Evolutionary conservation across 345 rosid genomes (phyloP), one percentile per base, ranked within the genome.

Genomic region (Noccaea bulbosa): DNA sequence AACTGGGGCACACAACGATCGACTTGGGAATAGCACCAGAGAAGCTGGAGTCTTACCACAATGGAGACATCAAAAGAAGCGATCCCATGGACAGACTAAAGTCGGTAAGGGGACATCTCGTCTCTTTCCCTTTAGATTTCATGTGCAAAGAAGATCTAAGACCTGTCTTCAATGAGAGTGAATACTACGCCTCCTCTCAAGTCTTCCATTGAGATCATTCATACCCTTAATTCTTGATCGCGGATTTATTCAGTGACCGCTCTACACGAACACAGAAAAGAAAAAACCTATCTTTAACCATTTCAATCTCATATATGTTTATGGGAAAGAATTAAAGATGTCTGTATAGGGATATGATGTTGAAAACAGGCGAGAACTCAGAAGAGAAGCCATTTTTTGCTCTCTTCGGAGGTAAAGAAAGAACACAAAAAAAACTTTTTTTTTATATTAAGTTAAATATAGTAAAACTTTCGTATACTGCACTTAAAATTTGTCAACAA

Each of bases 101-200:
- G 67, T 63, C 90, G 1, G 74, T 91, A 7, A 79, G 77, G 14
- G 99, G 97, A 62, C 96, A 94, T 68, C 97, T 94, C 10, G 99
- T 94, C 81, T 85, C 95, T 8, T 89, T 85, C 80, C 99, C 98
- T 8, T 65, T 94, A 83, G 98, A 89, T 70, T 94, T 94, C 81
- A 88, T 91, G 99, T 78, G 86, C 83, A 77, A 71, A 71, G 99
- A 94, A 83, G 99, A 94, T 78, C 79, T 94, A 59, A 88, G 99
- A 83, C 99, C 97, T 0, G 87, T 89, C 38, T 94, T 91, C 66
- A 94, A 88, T 30, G 96, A 94, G 84, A 94, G 99, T 65, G 97
- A 91, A 78, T 94, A 84, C 76, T 94, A 94, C 71, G 99, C 99
- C 14, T 84, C 96, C 69, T 73, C 92, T 38, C 97, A 91, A 74